Evolutionary conservation across 2,329 filamentous ascomycete genomes (phyloP), one percentile per base, ranked within the genome.

Genomic region (Botrytis byssoidea): DNA sequence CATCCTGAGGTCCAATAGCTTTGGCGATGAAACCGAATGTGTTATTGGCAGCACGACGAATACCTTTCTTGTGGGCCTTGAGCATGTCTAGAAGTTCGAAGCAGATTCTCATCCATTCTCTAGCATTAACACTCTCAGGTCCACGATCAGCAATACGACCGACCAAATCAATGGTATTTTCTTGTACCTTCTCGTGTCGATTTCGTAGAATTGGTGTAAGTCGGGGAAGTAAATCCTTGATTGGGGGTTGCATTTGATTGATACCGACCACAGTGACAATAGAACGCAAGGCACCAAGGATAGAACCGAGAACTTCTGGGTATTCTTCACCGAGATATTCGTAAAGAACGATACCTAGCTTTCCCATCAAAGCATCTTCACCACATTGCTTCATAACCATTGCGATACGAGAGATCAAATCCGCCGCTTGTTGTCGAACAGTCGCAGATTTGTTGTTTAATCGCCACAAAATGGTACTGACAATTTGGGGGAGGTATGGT

Each of bases 21-120:
- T 99, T 99, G 82, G 96, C 96, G 80, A 99, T 99, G 88, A 98
- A 99, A 82, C 96, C 96, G 80, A 99, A 99, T 0, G 96, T 99
- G 86, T 99, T 99, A 89, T 99, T 99, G 79, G 96, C 97, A 35
- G 96, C 96, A 83, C 96, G 92, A 77, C 96, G 93, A 78, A 99
- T 99, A 77, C 96, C 97, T 88, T 99, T 99, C 85, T 99, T 99
- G 87, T 99, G 96, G 10, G 96, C 96, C 84, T 99, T 99, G 80
- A 99, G 89, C 96, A 99, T 99, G 84, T 99, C 96, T 44, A 99
- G 90, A 71, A 99, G 87, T 85, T 99, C 96, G 83, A 99, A 99
- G 85, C 96, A 99, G 82, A 99, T 99, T 82, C 96, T 91, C 97
- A 99, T 99, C 96, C 96, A 99, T 84, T 99, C 96, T 80, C 96